phyloP scores from a whole-genome alignment of 2,329 filamentous ascomycete genomes.

The Fonsecaea multimorphosa region DNA sequence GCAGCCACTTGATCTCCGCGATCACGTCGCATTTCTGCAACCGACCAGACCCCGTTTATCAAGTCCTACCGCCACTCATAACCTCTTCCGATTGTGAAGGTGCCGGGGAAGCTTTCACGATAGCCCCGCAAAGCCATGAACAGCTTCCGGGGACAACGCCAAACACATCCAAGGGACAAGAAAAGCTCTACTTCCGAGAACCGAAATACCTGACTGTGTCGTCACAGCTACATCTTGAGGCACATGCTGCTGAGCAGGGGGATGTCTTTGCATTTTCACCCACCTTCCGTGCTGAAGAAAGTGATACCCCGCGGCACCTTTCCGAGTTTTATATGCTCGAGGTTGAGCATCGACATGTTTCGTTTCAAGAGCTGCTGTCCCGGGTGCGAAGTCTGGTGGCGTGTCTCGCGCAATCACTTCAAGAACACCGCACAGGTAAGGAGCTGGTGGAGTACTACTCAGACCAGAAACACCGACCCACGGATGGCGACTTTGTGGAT shows the following conservation, averaged over 20 bases:
- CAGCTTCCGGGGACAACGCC: conserved; percentile 33
- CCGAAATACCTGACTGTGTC: conserved; percentile 97
- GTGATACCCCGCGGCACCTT: conserved; percentile 89
- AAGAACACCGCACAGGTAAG: conserved; percentile 49
- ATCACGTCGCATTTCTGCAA: conserved; percentile 74
- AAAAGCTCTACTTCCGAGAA: conserved; percentile 74
- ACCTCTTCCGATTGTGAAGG: conserved; percentile 98
- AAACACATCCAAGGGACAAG: conserved; percentile 44
- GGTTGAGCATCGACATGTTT: conserved; percentile 77
- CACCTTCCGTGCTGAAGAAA: conserved; percentile 90
- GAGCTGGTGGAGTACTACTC: conserved; percentile 58
- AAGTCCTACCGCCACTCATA: conserved; percentile 91
- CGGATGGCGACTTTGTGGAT: conserved; percentile 28
- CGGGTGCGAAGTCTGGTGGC: conserved; percentile 80
- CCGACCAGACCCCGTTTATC: conserved; percentile 68
- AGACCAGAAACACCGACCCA: conserved; percentile 33
- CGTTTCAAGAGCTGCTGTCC: conserved; percentile 74
- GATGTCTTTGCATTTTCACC: conserved; percentile 94
- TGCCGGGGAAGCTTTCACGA: conserved; percentile 87
- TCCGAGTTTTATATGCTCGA: conserved; percentile 99
- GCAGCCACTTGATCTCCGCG: conserved; percentile 77
- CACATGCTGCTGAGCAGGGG: conserved; percentile 83
- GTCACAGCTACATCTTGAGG: conserved; percentile 91
- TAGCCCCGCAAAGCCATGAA: conserved; percentile 54
- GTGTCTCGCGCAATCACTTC: conserved; percentile 26